Percentiles rank a stretch among this genome's conserved stretches.
These are phyloP conservation scores for Coemansia sp. DNA, from an alignment of 192 early-diverging fungal species.

Conservation along the genomic window DNA sequence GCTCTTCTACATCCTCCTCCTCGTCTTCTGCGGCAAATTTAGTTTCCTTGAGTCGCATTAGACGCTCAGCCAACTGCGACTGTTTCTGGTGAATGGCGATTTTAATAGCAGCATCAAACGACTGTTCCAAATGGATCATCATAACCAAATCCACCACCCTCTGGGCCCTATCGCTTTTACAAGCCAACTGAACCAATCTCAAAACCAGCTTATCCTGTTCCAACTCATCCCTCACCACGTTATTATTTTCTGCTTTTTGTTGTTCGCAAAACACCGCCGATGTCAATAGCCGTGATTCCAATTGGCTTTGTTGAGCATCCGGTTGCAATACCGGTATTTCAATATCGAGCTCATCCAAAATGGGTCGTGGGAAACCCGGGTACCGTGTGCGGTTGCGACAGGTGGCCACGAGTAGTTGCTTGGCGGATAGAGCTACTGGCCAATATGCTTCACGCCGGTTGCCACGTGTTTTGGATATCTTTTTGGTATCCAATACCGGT, in stretches of 20 bases:
- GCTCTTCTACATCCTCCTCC: constrained; percentile 5
- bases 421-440: constrained; percentile 80
- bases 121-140: constrained; percentile 62
- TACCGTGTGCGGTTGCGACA: constrained; percentile 55
- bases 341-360: constrained; percentile 65
- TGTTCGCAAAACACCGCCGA: constrained; percentile 59
- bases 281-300: constrained; percentile 59
- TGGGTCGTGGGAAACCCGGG: constrained; percentile 74
- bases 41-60: constrained; percentile 57
- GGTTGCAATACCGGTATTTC: constrained; percentile 67
- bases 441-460: constrained; percentile 72
- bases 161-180: constrained; percentile 73
- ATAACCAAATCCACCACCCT: constrained; percentile 78
- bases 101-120: constrained; percentile 83
- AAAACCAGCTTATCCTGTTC: constrained; percentile 83
- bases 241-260: constrained; percentile 58
- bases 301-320: constrained; percentile 48
- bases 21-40: constrained; percentile 24
- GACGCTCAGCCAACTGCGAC: constrained; percentile 74
- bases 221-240: constrained; percentile 55
- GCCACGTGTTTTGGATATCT: constrained; percentile 28
- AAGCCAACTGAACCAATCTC: constrained; percentile 80
- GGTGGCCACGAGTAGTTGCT: constrained; percentile 70
- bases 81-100: constrained; percentile 73
- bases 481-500: constrained; percentile 74